Conservation (phyloP, 208 protist species). For the Phytomonas francai region DNA sequence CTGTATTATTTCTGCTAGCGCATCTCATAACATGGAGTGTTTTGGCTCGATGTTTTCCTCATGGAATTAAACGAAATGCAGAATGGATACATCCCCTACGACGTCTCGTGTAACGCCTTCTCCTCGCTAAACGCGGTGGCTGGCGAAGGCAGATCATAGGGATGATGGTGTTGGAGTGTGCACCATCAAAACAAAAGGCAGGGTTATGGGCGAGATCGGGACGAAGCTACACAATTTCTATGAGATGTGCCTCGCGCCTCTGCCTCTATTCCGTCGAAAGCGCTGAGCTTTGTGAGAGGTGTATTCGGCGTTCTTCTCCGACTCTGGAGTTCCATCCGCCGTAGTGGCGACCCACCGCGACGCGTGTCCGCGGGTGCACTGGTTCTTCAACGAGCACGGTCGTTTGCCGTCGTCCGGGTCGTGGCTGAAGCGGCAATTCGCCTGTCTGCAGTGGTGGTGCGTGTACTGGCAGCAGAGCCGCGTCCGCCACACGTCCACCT, state of each 20-base stretch:
- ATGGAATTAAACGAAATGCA: background rate
- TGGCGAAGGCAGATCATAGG: background rate
- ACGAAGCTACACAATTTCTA: background rate
- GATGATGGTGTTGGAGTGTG: background rate
- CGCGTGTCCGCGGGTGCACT: slow-evolving; percentile 49
- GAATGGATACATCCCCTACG: background rate
- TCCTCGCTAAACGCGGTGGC: background rate
- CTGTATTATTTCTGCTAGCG: background rate
- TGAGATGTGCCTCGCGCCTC: background rate
- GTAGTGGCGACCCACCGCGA: slow-evolving; percentile 40
- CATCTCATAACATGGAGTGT: background rate
- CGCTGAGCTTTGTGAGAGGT: background rate
- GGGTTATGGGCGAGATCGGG: background rate
- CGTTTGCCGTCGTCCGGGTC: slow-evolving; percentile 52
- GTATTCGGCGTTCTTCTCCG: background rate
- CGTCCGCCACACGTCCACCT: slow-evolving; percentile 52
- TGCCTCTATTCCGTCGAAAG: background rate
- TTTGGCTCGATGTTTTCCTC: background rate
- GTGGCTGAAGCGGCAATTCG: slow-evolving; percentile 56
- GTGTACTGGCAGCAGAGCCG: slow-evolving; percentile 70
- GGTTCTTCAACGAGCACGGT: slow-evolving; percentile 57
- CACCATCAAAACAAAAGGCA: background rate
- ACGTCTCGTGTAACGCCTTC: background rate
- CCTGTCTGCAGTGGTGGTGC: slow-evolving; percentile 26
- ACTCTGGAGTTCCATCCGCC: slow-evolving; percentile 18